Base-by-base conservation (phyloP, 2,329 filamentous ascomycete species). In the Hypoxylon sp. region DNA sequence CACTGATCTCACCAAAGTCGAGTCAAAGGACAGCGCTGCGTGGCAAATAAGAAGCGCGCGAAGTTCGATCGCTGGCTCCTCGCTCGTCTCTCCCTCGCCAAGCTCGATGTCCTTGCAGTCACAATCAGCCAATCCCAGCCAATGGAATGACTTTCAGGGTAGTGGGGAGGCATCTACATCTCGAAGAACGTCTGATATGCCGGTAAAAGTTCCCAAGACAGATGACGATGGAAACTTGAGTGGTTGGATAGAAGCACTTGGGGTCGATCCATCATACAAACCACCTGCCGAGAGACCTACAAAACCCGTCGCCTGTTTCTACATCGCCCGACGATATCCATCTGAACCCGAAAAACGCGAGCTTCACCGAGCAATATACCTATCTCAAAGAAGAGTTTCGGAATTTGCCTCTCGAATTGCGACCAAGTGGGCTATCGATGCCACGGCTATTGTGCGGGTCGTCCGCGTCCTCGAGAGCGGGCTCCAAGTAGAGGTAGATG, bases 241-340 rank as follows among this genome's bases (percentile, higher is more conserved):
- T 67, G 92, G 92, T 5, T 97, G 92, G 90, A 96, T 98, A 69
- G 94, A 98, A 77, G 93, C 94, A 0, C 82, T 97, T 6, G 96
- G 93, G 32, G 93, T 98, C n/a, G 96, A 98, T 77, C 84, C 90
- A 15, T 87, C 87, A 1, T 99, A 98, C 77, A 89, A 91, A 64
- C 91, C 96, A 48, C 94, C 94, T 0, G 82, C 86, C 0, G 93
- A 97, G 74, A 88, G 87, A 63, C 82, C 86, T 7, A 83, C 89
- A 19, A 97, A 93, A 78, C 82, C 86, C 78, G 89, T 97, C 46
- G 95, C 95, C 54, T 98, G 94, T 82, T 94, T 98, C 79, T 98
- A 97, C 76, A 82, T 98, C 21, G 85, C 86, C 8, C 89, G 85
- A 76, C 86, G 79, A 66, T 82, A 87, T 55, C 80, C 86, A 13